phyloP scores from a whole-genome alignment of 192 early-diverging fungal species.

The Backusella psychrophila region DNA sequence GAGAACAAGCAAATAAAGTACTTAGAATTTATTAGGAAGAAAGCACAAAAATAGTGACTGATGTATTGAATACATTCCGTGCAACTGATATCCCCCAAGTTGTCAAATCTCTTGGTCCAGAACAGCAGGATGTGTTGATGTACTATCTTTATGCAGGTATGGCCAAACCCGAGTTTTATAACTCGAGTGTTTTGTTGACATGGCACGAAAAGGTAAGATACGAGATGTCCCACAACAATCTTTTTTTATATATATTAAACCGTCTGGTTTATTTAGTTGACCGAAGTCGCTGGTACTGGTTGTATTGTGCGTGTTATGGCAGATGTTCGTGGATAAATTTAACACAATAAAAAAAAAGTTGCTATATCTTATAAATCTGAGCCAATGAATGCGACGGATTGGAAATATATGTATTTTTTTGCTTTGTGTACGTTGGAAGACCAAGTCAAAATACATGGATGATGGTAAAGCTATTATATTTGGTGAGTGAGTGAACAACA shows the following conservation, averaged over 20 bases:
- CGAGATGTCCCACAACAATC: too few relatives aligned
- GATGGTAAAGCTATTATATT: too few relatives aligned
- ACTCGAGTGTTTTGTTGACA: slow-evolving; percentile 77
- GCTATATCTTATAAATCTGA: background rate
- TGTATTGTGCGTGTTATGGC: slow-evolving; percentile 91
- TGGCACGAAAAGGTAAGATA: slow-evolving; percentile 91
- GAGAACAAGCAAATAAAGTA: too few relatives aligned
- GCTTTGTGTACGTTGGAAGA: too few relatives aligned
- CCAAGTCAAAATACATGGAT: too few relatives aligned
- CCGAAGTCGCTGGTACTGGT: slow-evolving; percentile 85
- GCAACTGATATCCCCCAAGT: slow-evolving; percentile 65
- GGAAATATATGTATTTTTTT: background rate
- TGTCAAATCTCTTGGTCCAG: slow-evolving; percentile 55
- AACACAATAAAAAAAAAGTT: slow-evolving; percentile 1
- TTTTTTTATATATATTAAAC: too few relatives aligned
- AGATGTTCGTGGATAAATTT: slow-evolving; percentile 71
- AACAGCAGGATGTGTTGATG: slow-evolving; percentile 78
- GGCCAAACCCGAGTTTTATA: slow-evolving; percentile 78
- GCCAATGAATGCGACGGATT: background rate
- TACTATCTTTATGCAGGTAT: slow-evolving; percentile 94
- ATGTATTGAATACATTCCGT: slow-evolving; percentile 72
- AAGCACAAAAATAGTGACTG: slow-evolving; percentile 79
- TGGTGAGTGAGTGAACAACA: too few relatives aligned
- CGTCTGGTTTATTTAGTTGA: slow-evolving; percentile 50
- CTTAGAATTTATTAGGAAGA: slow-evolving; percentile 44